Evolutionary conservation across 306 rosid species (phyloP), one percentile per base, ranked within the genome.

Genomic region (Quercus gilva): DNA sequence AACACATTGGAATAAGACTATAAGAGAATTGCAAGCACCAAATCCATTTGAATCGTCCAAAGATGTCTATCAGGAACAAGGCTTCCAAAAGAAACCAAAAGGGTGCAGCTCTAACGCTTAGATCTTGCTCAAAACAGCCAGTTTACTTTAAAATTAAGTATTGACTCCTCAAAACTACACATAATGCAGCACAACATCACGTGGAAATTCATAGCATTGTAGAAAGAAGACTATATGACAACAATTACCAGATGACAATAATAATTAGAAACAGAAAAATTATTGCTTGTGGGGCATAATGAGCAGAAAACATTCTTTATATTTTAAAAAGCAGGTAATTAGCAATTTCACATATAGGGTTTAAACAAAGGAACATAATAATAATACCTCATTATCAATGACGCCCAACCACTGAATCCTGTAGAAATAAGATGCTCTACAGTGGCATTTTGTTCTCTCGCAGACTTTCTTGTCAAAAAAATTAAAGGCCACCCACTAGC

Each of bases 311-410:
- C 41, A 61, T 14, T 14, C n/a, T 10, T 55, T 58, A 31, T 1
- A 69, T 17, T 52, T 80, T 68, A 75, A 52, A 83, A 63, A 12
- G 55, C 63, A 55, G 29, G 25, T 20, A 63, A 60, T 33, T 49
- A 49, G 53, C 5, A 49, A 49, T 49, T 49, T 49, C 41, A 71
- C 72, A 41, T 65, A 55, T 49, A 80, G 33, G 35, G 64, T 21
- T 20, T 45, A 25, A 61, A 19, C 31, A 35, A 80, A 53, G 71
- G 76, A 81, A 72, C 64, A 63, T 56, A 41, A 49, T 45, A 78
- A 78, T 19, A 69, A 29, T 89, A 94, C 98, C 98, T 88, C 98
- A 94, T 88, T 55, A 90, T 73, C 91, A 94, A 82, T 67, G 86
- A 82, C 23, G 88, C 86, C 96, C 96, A 86, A 59, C 69, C 89